Percentiles rank a stretch among this genome's conserved stretches.
Conservation (phyloP, 768 basidiomycete genomes). For the Mrakia hoshinonis region DNA sequence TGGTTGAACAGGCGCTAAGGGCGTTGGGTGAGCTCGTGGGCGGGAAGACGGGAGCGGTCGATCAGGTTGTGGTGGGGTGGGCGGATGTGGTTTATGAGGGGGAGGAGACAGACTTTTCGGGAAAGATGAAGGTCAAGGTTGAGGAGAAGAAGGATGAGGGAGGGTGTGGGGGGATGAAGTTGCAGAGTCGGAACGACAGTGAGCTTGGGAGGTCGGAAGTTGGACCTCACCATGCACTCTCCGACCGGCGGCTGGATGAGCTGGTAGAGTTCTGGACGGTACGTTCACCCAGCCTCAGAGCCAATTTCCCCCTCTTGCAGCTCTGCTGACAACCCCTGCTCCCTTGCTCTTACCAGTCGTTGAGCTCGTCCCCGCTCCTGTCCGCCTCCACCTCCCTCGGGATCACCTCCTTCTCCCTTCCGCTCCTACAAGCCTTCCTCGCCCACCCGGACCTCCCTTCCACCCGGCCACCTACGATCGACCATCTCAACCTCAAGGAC, state of each 20-base stretch:
- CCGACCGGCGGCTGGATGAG: neutral
- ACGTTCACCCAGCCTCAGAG: neutral
- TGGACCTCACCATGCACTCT: neutral
- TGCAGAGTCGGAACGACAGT: neutral
- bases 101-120: slow-evolving; percentile 15
- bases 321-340: no score
- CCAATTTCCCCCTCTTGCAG: neutral
- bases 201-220: neutral
- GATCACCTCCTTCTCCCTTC: slow-evolving; percentile 18
- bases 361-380: neutral
- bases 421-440: slow-evolving; percentile 20
- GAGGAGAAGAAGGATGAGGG: slow-evolving; percentile 2
- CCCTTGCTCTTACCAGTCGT: no score
- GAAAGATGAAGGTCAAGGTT: neutral
- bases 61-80: slow-evolving; percentile 16
- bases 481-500: slow-evolving; percentile 20
- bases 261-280: slow-evolving; percentile 17
- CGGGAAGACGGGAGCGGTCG: neutral
- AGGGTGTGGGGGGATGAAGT: neutral
- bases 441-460: neutral
- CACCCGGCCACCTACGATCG: neutral
- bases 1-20: neutral
- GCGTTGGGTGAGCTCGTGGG: neutral
- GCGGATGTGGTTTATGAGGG: slow-evolving; percentile 15
- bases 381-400: slow-evolving; percentile 3